Evolutionary conservation across 257 asterid genomes (phyloP).

Genomic region (Ehretia macrophylla): DNA sequence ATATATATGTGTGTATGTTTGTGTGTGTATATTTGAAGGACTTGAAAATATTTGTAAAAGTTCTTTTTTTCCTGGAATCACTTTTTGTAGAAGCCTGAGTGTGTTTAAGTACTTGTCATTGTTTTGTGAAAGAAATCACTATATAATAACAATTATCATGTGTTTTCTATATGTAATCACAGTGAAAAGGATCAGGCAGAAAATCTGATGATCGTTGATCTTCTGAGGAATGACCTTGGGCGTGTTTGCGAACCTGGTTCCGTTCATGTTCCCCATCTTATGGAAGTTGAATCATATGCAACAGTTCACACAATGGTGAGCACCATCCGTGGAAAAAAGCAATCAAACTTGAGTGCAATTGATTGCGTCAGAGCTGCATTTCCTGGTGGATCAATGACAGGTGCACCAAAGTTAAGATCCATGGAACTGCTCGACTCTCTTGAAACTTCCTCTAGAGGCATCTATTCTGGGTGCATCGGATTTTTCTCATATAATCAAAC

Average conservation of each 20-base stretch:
- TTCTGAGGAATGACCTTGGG: conserved; percentile 89
- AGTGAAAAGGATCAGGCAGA: conserved; percentile 99
- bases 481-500: conserved; percentile 84
- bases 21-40: too few species aligned
- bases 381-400: conserved; percentile 99
- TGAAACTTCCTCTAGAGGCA: conserved; percentile 79
- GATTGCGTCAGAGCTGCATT: conserved; percentile 89
- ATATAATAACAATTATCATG: not conserved
- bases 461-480: conserved; percentile 95
- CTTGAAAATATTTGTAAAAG: not conserved
- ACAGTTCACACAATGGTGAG: conserved; percentile 98
- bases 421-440: conserved; percentile 88
- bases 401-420: conserved; percentile 95
- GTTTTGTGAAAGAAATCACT: too few species aligned
- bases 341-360: conserved; percentile 47
- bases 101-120: too few species aligned
- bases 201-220: conserved; percentile 95
- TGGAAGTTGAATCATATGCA: conserved; percentile 93
- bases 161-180: not conserved
- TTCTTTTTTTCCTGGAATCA: not conserved
- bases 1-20: too few species aligned
- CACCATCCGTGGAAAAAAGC: conserved; percentile 74
- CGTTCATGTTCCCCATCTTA: conserved; percentile 82
- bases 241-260: conserved; percentile 99
- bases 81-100: too few species aligned